Base-by-base conservation (phyloP, 768 basidiomycete genomes). In the Agaricus blazei region DNA sequence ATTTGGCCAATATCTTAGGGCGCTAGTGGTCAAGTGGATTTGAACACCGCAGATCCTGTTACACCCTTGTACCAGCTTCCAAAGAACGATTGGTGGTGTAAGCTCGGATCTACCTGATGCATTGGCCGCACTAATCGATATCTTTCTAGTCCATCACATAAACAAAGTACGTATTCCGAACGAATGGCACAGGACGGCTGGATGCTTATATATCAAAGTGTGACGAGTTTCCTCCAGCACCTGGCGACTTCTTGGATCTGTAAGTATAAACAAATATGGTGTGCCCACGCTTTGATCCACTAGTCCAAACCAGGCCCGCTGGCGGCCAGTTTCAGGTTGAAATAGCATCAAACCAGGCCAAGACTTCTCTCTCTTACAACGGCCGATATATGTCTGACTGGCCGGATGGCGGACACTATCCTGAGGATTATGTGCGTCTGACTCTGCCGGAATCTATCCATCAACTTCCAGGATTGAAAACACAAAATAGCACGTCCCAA, bases 271-370 rank as follows among this genome's bases (percentile, higher is more conserved):
- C 36, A 28, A 3, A 14, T 1, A n/a, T 34, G 2, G 42, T 26
- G n/a, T 46, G 31, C 37, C 36, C 46, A 40, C 2, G 19, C 11
- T 23, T 3, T 38, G 3, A 27, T 56, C 38, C 27, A 24, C 23
- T 1, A 28, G 11, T 7, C 15, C 11, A 14, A 42, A 41, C 40
- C 56, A 79, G 80, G 9, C 81, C 80, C 7, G 81, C 77, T 3
- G 79, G 79, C 36, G 67, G 70, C 40, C 65, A 67, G 38, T 80
- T 81, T 62, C 72, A 70, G 1, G 72, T 80, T 19, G 79, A 81
- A 62, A 69, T 81, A 27, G 74, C 76, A 4, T 68, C 72, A 7
- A 81, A 82, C 63, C 74, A 75, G 11, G 81, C 72, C 29, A 67
- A 73, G 58, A 82, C 80, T 23, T 60, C 71, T 4, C 65, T 78